Evolutionary conservation across 1,284 basidiomycete genomes (phyloP).

Genomic region (Pyrrhoderma noxium): DNA sequence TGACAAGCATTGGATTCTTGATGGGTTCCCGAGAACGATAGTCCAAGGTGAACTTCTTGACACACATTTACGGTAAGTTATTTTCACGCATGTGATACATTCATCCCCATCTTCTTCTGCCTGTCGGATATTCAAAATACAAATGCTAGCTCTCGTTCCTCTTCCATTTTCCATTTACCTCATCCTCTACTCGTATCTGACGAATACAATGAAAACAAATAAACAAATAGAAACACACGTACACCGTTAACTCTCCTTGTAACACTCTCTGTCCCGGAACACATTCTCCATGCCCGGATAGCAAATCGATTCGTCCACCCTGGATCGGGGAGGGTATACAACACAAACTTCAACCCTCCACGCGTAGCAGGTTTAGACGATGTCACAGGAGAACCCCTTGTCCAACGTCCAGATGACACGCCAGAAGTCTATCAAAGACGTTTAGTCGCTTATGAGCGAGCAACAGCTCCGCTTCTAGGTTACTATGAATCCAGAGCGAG

Average conservation of each 20-base stretch:
- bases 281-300: slow-evolving; percentile 85
- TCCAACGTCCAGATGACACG: slow-evolving; percentile 88
- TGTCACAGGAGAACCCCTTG: slow-evolving; percentile 85
- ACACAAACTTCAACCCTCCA: slow-evolving; percentile 85
- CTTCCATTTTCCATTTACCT: neutral
- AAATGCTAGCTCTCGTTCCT: slow-evolving; percentile 1
- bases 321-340: slow-evolving; percentile 91
- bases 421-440: slow-evolving; percentile 42
- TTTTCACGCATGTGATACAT: neutral
- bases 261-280: slow-evolving; percentile 88
- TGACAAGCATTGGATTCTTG: slow-evolving; percentile 87
- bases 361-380: slow-evolving; percentile 85
- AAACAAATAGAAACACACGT: slow-evolving; percentile 45
- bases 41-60: slow-evolving; percentile 86
- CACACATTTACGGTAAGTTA: slow-evolving; percentile 53
- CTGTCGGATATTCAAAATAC: neutral
- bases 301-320: slow-evolving; percentile 93
- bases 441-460: slow-evolving; percentile 4
- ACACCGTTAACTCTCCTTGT: slow-evolving; percentile 78
- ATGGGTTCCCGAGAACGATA: slow-evolving; percentile 93
- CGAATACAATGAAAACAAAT: neutral
- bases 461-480: slow-evolving; percentile 8
- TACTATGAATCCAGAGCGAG: neutral
- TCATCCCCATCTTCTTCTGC: slow-evolving; percentile 10
- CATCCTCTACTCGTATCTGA: too few relatives aligned